phyloP scores from a whole-genome alignment of 352 stramenopile genomes.

The Poterioochromonas sp. region DNA sequence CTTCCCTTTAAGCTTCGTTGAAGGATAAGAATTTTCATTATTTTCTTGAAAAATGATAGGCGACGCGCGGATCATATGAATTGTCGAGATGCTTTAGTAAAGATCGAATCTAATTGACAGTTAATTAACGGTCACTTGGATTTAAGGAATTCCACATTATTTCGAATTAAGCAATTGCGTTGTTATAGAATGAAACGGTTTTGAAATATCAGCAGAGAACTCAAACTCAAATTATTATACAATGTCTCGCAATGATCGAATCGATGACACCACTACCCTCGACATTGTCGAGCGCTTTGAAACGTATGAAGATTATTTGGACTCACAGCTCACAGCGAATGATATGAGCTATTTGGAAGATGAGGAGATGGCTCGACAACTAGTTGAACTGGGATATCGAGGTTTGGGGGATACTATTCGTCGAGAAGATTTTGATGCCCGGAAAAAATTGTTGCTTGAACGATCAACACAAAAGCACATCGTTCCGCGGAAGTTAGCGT shows the following conservation, averaged over 20 bases:
- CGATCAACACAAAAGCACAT: slow-evolving; percentile 75
- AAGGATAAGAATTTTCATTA: no score
- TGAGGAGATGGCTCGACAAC: slow-evolving; percentile 75
- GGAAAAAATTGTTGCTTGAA: slow-evolving; percentile 72
- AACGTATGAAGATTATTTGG: slow-evolving; percentile 86
- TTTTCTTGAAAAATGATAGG: no score
- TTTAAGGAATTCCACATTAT: no score
- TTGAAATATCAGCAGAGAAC: no score
- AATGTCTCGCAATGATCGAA: not conserved
- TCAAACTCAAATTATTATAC: no score
- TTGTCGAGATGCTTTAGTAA: no score
- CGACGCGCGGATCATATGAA: no score
- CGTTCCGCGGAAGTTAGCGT: slow-evolving; percentile 69
- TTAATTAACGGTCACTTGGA: no score
- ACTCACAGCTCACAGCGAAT: slow-evolving; percentile 70
- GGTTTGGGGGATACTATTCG: slow-evolving; percentile 74
- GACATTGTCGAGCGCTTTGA: slow-evolving; percentile 54
- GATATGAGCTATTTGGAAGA: slow-evolving; percentile 88
- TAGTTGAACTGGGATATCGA: slow-evolving; percentile 84
- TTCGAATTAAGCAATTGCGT: no score
- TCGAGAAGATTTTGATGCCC: slow-evolving; percentile 72
- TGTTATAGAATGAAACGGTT: no score
- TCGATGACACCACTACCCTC: not conserved
- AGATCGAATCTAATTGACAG: no score
- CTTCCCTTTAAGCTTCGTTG: no score